Conservation (phyloP, 371 early-diverging fungal genomes). For the Syncephalastrum monosporum region DNA sequence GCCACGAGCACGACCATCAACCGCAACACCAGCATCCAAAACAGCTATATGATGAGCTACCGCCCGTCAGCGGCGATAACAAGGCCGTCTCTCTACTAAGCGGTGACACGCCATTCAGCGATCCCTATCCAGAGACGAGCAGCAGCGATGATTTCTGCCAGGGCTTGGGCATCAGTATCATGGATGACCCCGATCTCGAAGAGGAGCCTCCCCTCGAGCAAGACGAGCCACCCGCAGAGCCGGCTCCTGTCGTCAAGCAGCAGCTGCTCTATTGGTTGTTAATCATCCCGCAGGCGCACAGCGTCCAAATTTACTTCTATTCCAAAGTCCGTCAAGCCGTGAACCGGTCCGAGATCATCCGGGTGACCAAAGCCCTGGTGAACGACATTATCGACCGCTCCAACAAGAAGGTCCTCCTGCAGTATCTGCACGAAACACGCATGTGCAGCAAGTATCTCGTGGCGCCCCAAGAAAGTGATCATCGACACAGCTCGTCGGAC, state of each 20-base stretch:
- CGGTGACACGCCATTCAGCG: not conserved
- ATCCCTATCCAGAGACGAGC: not conserved
- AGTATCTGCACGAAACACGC: slow-evolving; percentile 64
- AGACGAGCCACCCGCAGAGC: not conserved
- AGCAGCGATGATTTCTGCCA: slow-evolving; percentile 41
- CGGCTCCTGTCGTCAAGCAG: not conserved
- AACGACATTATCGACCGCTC: slow-evolving; percentile 62
- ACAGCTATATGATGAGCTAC: too few species aligned
- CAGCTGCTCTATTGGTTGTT: slow-evolving; percentile 67
- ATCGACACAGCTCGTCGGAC: slow-evolving; percentile 31
- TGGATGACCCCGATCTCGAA: slow-evolving; percentile 25
- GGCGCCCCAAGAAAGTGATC: slow-evolving; percentile 43
- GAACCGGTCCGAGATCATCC: slow-evolving; percentile 57
- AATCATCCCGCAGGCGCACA: slow-evolving; percentile 53
- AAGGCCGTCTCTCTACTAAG: too few species aligned
- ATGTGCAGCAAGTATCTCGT: slow-evolving; percentile 74
- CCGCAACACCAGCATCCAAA: not conserved
- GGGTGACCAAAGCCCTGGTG: slow-evolving; percentile 57
- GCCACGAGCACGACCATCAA: not conserved
- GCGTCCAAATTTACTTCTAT: slow-evolving; percentile 69
- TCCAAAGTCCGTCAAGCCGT: slow-evolving; percentile 61
- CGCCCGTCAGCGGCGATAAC: too few species aligned
- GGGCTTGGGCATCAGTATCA: slow-evolving; percentile 49
- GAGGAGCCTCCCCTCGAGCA: slow-evolving; percentile 12
- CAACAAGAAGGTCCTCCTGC: slow-evolving; percentile 66